Evolutionary conservation across 192 early-diverging fungal species (phyloP), one percentile per base, ranked within the genome.

Genomic region (Gamsiella multidivaricata): DNA sequence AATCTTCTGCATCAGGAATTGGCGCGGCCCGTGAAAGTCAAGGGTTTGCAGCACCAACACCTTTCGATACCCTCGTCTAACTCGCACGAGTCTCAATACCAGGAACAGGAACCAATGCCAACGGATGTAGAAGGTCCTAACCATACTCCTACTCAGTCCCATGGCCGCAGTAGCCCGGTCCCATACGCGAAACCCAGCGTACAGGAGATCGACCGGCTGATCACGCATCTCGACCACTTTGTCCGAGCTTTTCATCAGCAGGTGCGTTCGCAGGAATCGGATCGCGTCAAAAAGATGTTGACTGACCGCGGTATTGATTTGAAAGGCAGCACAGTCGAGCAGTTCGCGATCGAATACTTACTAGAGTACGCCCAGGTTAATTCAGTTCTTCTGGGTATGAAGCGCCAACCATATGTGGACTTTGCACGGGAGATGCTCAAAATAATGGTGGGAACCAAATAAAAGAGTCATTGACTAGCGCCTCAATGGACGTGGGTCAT

Each of bases 311-410:
- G 66, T 5, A 39, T 68, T n/a, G 50, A 66, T 33, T 52, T 67
- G 1, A 63, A 69, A 31, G 75, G 65, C 10, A 64, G 57, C 23
- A 29, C 57, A 15, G 60, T 80, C n/a, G 81, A 82, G 62, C 26
- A 69, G 36, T 72, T 82, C 41, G 76, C 70, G 3, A 14, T 74
- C 17, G 65, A 80, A 51, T 74, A 69, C 20, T 42, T 82, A n/a
- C 37, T 74, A 2, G 65, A 80, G 20, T 65, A 71, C 55, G 70
- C 39, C 0, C 62, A 67, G 31, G 51, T 80, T 2, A 76, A 82
- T 54, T 56, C 63, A 0, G 65, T 82, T 8, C 65, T 82, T 5
- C 34, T 82, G 41, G 81, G 76, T 9, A 66, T 82, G 69, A 82
- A 76, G 37, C 51, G 63, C 10, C 56, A 70, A 14, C 42, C 51